Percentiles rank a stretch among this genome's conserved stretches.
These are phyloP conservation scores for Gamarada debralockiae DNA, from an alignment of 495 filamentous ascomycete species.

Conservation along the genomic window DNA sequence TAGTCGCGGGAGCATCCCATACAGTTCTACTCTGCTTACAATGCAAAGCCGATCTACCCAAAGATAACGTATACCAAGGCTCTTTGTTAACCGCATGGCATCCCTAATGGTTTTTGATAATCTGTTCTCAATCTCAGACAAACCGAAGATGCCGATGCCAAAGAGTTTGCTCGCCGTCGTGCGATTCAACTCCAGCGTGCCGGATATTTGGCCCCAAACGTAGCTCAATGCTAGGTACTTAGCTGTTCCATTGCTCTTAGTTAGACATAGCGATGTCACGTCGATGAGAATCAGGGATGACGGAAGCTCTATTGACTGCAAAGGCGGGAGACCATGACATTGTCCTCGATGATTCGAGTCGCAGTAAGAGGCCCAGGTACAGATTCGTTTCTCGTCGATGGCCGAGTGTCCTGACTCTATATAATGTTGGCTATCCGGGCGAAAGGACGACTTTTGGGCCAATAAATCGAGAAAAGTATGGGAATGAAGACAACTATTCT, in stretches of 20 bases:
- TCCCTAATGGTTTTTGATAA: not conserved
- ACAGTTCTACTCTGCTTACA: not conserved
- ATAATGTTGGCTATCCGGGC: not conserved
- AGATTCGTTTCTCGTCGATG: not conserved
- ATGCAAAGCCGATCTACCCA: not conserved
- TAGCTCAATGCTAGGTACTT: not conserved
- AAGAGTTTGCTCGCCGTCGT: not conserved
- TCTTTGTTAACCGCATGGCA: not conserved
- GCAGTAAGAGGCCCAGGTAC: not conserved
- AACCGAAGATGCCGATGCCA: not conserved
- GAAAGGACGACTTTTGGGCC: not conserved
- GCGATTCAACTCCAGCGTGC: not conserved
- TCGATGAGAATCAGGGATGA: not conserved
- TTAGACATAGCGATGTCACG: not conserved
- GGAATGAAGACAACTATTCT: not conserved
- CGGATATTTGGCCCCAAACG: not conserved
- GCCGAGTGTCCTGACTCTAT: not conserved
- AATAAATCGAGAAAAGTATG: not conserved
- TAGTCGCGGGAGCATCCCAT: not conserved
- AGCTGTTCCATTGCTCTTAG: not conserved
- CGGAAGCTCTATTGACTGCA: not conserved
- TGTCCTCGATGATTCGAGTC: not conserved
- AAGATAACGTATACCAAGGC: not conserved
- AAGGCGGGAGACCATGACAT: not conserved
- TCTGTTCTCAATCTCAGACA: not conserved